Evolutionary conservation across 176 grass and related monocot genomes (phyloP), one percentile per base, ranked within the genome.

Genomic region (Raddia distichophylla): DNA sequence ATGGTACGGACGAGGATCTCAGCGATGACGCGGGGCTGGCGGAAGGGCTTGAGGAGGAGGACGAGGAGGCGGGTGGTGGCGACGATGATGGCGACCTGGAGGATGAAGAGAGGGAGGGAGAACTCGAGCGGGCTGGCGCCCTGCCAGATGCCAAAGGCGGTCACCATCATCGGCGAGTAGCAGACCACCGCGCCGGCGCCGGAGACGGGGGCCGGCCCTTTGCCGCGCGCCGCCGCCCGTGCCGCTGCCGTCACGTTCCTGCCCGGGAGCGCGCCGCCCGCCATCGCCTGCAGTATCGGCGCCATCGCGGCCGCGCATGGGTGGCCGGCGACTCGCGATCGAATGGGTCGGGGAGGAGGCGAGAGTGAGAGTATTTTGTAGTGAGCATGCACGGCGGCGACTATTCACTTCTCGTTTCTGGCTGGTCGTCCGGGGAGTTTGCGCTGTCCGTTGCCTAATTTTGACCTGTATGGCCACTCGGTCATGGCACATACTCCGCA

Each of bases 11-110:
- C 92, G 42, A 95, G 56, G 74, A 94, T 91, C 84, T 98, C 92
- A 66, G 95, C 88, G 89, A 98, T 92, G 78, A 93, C 84, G 7
- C 88, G 92, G 33, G 95, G 95, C 74, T 98, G 95, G 22, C 78
- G 88, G 81, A 98, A 69, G 17, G 95, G 90, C 64, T 81, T 80
- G 88, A 94, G 92, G 34, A 98, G 70, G 43, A 94, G 3, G 69
- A 87, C 90, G 67, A 93, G 83, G 81, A 93, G 0, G 69, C 90
- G 88, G 6, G 90, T 93, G 69, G 91, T 93, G 77, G 78, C n/a
- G 60, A 93, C 95, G 83, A 98, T 91, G 81, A 98, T 12, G 71
- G 73, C 14, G 15, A 76, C 71, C 84, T 94, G 93, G 75, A 95
- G 51, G 69, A 90, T 87, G 84, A 95, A 83, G 75, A 92, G 73